Conservation (phyloP, 257 asterid species). For the Vinca minor region DNA sequence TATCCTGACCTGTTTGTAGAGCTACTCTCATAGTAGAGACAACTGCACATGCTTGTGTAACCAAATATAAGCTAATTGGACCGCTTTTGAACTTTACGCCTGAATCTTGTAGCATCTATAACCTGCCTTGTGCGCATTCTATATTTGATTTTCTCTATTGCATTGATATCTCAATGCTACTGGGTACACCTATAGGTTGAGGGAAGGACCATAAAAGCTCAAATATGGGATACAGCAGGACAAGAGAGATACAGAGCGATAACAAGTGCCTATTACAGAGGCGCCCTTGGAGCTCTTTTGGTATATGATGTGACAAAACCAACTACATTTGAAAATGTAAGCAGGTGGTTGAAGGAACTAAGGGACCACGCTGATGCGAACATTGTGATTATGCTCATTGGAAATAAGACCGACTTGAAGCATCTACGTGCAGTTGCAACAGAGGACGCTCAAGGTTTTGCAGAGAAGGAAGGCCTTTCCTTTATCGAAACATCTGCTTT, state of each 20-base stretch:
- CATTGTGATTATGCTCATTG: constrained; percentile 83
- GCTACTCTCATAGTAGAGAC: not conserved
- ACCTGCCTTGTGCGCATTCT: not conserved
- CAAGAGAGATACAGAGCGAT: constrained; percentile 97
- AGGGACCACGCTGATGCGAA: constrained; percentile 90
- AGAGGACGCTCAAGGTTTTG: constrained; percentile 87
- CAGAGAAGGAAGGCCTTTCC: constrained; percentile 83
- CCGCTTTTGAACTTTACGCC: not conserved
- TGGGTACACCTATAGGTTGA: constrained; percentile 43
- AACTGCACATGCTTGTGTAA: not conserved
- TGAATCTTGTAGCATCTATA: not conserved
- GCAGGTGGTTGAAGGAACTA: constrained; percentile 94
- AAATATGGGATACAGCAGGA: constrained; percentile 99
- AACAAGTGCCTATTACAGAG: constrained; percentile 94
- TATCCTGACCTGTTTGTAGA: not conserved
- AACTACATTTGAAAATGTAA: constrained; percentile 75
- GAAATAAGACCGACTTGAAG: constrained; percentile 81
- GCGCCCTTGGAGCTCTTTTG: constrained; percentile 91
- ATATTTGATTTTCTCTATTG: not conserved
- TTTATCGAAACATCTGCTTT: constrained; percentile 85
- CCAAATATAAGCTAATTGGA: not conserved
- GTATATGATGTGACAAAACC: constrained; percentile 91
- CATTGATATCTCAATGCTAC: not conserved
- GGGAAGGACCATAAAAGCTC: constrained; percentile 88
- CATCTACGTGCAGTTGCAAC: constrained; percentile 87